Evolutionary conservation across 1,284 basidiomycete species (phyloP).

Genomic region (Earliella scabrosa): DNA sequence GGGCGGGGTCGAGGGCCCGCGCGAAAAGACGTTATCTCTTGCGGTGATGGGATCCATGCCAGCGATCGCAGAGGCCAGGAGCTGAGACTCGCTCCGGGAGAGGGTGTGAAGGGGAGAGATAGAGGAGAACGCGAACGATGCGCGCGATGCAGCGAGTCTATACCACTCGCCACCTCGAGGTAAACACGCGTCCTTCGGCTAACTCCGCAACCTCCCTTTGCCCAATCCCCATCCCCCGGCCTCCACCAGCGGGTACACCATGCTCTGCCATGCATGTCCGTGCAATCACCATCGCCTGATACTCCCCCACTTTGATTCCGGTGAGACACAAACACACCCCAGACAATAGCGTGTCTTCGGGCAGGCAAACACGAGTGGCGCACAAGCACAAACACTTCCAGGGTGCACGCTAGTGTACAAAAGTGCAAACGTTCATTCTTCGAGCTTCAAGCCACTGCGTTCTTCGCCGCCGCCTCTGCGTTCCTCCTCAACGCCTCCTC

Average conservation of each 20-base stretch:
- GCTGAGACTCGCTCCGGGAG: conserved; percentile 21
- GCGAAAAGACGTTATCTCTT: conserved; percentile 60
- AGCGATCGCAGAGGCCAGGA: conserved; percentile 26
- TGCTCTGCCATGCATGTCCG: conserved; percentile 15
- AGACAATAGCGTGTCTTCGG: conserved; percentile 9
- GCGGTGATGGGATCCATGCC: conserved; percentile 38
- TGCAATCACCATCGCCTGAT: conserved; percentile 12
- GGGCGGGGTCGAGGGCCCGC: conserved; percentile 59
- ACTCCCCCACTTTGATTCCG: neutral
- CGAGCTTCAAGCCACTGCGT: conserved; percentile 12
- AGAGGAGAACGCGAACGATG: conserved; percentile 26
- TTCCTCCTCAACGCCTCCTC: conserved; percentile 35
- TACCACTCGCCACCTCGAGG: conserved; percentile 28
- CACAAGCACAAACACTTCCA: conserved; percentile 8
- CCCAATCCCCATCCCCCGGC: conserved; percentile 7
- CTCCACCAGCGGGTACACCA: no score
- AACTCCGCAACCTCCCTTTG: conserved; percentile 16
- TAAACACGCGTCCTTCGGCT: conserved; percentile 32
- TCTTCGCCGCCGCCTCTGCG: conserved; percentile 32
- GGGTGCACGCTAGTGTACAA: conserved; percentile 1
- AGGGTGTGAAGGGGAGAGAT: conserved; percentile 30
- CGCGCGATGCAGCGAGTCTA: conserved; percentile 19
- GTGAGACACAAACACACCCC: conserved; percentile 1
- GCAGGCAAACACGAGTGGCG: conserved; percentile 20
- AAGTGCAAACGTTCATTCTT: neutral